Percentiles rank a stretch among this genome's conserved stretches.
Conservation (phyloP, 2,329 filamentous ascomycete genomes). For the Colletotrichum sansevieriae region DNA sequence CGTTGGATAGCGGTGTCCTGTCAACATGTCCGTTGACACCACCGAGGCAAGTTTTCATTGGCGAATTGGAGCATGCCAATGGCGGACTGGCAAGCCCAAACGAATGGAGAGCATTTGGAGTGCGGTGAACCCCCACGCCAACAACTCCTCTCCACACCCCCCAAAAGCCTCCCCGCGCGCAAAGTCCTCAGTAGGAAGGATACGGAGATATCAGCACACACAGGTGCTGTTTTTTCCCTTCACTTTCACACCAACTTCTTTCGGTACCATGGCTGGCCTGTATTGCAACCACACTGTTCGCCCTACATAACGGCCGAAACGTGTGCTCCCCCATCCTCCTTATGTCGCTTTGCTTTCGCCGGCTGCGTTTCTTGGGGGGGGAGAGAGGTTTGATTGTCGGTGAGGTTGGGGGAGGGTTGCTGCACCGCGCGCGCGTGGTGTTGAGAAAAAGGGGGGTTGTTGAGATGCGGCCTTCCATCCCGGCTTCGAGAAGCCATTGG, state of each 20-base stretch:
- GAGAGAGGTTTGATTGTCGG: constrained; percentile 2
- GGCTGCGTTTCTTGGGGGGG: neutral
- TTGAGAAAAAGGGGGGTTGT: neutral
- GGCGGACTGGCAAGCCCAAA: neutral
- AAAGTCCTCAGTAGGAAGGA: neutral
- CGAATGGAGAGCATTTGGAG: neutral
- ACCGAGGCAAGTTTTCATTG: neutral
- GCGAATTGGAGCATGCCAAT: neutral
- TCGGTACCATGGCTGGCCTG: constrained; percentile 15
- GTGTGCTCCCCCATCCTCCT: neutral
- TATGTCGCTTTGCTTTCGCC: neutral
- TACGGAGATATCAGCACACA: neutral
- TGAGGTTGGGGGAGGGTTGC: neutral
- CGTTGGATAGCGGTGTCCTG: neutral
- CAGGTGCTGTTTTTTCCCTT: neutral
- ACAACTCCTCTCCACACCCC: neutral
- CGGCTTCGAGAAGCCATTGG: constrained; percentile 14
- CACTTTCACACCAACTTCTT: constrained; percentile 22
- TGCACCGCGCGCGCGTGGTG: neutral
- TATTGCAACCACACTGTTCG: constrained; percentile 17
- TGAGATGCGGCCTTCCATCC: constrained; percentile 7
- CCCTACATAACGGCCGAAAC: constrained; percentile 13
- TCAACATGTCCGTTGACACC: neutral
- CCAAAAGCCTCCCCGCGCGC: neutral
- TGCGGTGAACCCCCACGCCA: constrained; percentile 18